phyloP scores from a whole-genome alignment of 1,284 basidiomycete genomes.

The Leccinum glutinopallens region DNA sequence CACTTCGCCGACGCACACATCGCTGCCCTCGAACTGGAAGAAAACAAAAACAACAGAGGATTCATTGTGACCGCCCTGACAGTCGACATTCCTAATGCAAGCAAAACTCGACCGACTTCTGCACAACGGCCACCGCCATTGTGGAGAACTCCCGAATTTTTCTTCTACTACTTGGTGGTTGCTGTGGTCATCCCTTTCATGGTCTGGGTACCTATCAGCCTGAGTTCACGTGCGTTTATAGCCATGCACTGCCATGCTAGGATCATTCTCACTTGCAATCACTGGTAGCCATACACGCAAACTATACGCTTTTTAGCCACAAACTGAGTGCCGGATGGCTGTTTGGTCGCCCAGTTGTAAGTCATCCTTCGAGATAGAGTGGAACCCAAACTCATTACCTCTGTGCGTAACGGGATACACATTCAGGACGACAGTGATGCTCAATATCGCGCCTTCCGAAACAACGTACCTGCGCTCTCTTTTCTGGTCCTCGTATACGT shows the following conservation, averaged over 20 bases:
- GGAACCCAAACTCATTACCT: neutral
- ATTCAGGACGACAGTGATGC: conserved; percentile 82
- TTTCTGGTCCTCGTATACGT: conserved; percentile 53
- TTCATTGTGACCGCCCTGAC: conserved; percentile 46
- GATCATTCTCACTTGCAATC: conserved; percentile 9
- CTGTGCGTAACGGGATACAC: neutral
- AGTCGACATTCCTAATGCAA: conserved; percentile 48
- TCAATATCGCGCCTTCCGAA: conserved; percentile 84
- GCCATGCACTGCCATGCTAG: neutral
- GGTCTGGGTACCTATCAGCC: conserved; percentile 76
- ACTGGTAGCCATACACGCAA: conserved; percentile 66
- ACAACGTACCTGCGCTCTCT: conserved; percentile 66
- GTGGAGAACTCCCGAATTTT: conserved; percentile 87
- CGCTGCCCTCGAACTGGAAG: conserved; percentile 22
- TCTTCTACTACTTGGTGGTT: conserved; percentile 72
- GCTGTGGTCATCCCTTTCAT: conserved; percentile 72
- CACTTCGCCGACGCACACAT: conserved; percentile 12
- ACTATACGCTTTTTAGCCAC: conserved; percentile 64
- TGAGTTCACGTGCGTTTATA: conserved; percentile 70
- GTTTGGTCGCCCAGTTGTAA: conserved; percentile 64
- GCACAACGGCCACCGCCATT: conserved; percentile 43
- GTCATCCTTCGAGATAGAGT: conserved; percentile 32
- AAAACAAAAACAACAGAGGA: conserved; percentile 28
- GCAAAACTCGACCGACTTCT: conserved; percentile 28
- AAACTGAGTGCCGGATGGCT: conserved; percentile 73